These are phyloP conservation scores for Citrus glauca DNA, from an alignment of 345 rosid genomes.

Conservation along the genomic window DNA sequence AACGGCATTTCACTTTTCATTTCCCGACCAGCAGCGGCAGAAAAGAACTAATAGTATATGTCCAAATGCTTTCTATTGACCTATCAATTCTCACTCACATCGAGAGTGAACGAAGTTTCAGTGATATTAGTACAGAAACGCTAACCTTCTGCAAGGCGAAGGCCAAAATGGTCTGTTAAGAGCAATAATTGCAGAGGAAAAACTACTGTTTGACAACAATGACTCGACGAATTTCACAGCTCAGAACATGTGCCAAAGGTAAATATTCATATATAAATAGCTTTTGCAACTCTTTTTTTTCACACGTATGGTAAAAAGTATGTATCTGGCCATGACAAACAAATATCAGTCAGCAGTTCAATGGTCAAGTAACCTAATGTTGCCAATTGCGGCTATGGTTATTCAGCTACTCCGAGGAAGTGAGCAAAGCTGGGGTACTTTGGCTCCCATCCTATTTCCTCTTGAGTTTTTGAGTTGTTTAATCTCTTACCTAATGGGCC, in stretches of 20 bases:
- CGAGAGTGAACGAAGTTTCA: too few relatives aligned
- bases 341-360: neutral
- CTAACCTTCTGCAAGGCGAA: neutral
- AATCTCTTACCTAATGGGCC: constrained; percentile 86
- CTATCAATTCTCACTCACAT: neutral
- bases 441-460: constrained; percentile 88
- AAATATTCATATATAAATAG: neutral
- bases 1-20: too few relatives aligned
- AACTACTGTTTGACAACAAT: neutral
- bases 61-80: neutral
- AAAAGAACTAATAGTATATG: neutral
- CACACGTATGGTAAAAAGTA: neutral
- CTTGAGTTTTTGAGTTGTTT: constrained; percentile 71
- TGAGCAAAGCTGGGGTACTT: constrained; percentile 77
- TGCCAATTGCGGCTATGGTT: constrained; percentile 1
- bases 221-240: neutral
- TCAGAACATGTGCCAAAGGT: neutral
- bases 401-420: constrained; percentile 56
- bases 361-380: neutral
- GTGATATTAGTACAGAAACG: too few relatives aligned
- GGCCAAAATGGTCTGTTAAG: neutral
- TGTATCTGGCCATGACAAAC: neutral
- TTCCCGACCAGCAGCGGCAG: neutral
- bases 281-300: neutral
- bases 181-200: neutral